Evolutionary conservation across 768 basidiomycete genomes (phyloP).

Genomic region (Termitomyces sp.): DNA sequence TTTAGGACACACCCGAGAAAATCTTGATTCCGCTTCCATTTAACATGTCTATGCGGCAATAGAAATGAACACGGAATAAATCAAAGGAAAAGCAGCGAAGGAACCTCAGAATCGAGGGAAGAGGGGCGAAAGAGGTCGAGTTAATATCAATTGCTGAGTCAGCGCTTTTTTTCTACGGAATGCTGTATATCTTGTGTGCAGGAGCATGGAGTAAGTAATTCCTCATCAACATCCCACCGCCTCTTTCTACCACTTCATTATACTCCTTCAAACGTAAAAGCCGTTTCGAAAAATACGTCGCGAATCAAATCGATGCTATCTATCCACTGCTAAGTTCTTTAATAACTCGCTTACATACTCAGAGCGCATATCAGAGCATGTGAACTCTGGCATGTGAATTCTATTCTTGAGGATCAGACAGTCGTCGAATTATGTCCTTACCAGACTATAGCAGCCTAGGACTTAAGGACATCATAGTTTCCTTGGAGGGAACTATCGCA

Average conservation of each 20-base stretch:
- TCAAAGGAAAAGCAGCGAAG: not conserved
- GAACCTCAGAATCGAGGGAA: not conserved
- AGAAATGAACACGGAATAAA: slow-evolving; percentile 4
- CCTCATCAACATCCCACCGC: not conserved
- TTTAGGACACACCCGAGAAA: slow-evolving; percentile 42
- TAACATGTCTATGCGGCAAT: slow-evolving; percentile 32
- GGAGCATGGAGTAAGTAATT: not conserved
- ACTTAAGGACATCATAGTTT: slow-evolving; percentile 40
- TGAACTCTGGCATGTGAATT: not conserved
- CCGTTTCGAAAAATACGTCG: no score
- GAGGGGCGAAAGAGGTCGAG: not conserved
- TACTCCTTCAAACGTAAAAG: not conserved
- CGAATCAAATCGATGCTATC: not conserved
- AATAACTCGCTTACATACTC: not conserved
- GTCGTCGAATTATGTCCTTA: slow-evolving; percentile 21
- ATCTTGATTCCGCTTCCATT: slow-evolving; percentile 58
- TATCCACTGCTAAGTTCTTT: not conserved
- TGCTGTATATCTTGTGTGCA: no score
- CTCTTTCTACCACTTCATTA: not conserved
- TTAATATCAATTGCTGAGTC: slow-evolving; percentile 11
- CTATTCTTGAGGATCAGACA: not conserved
- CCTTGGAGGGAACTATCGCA: slow-evolving; percentile 40
- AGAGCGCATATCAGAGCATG: not conserved
- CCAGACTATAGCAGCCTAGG: slow-evolving; percentile 34
- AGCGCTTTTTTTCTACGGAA: slow-evolving; percentile 2